Base-by-base conservation (phyloP, 2,329 filamentous ascomycete genomes). In the Harringtonia lauricola region DNA sequence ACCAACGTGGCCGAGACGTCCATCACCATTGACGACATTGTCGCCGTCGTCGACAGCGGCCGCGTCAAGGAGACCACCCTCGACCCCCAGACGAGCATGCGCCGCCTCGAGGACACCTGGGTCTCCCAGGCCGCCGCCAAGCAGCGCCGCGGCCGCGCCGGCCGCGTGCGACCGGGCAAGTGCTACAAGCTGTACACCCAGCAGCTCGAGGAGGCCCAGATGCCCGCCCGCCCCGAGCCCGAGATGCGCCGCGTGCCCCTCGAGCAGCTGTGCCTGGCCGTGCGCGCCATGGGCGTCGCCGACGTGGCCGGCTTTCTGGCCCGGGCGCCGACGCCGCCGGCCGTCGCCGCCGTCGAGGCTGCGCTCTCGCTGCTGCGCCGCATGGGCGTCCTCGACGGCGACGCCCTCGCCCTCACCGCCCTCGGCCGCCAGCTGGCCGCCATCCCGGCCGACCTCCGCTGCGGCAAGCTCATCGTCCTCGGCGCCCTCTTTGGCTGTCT, bases 1-100 rank as follows among this genome's bases (percentile, higher is more conserved):
- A 98, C 92, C 36, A 98, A 98, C 55, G 90, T 98, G 3, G 92
- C 92, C 2, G 92, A 98, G 61, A 98, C 92, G 0, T 96, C 92
- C 2, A 96, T 98, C 59, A 98, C 92, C 0, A 98, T 98, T 47
- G 89, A 95, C 57, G 92, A 98, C 57, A 86, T 98, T 42, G 85
- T 96, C 3, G 90, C 86, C 2, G 92, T 98, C 37, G 90, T 98
- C 50, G 92, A 98, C 59, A 92, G 84, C 12, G 92, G 92, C 24
- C 81, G 87, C 42, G 92, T 98, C 47, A 98, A 98, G 58, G 90
- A 98, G 62, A 98, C 89, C 0, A 90, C 86, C 58, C 96, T 89
- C 55, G 92, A 96, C 59, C 79, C 87, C 0, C 76, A 83, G 49
- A 94, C 83, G 59, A 95, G 95, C 58, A 95, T 96, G 81, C 83